Evolutionary conservation across 2,329 filamentous ascomycete genomes (phyloP).

Genomic region (Botrytis elliptica): DNA sequence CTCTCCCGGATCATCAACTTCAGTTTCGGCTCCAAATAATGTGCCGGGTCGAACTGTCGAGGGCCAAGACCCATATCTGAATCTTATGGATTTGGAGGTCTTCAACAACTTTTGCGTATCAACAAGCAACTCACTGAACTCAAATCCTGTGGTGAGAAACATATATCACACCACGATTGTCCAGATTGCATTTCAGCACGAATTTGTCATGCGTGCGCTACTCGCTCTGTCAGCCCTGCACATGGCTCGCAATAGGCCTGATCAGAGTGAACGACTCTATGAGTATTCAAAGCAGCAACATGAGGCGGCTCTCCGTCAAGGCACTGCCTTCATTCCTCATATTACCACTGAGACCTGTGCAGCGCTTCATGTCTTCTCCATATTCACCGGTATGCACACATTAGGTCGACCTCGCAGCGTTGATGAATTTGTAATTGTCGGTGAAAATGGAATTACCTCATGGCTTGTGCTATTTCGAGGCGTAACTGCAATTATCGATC

Average conservation of each 20-base stretch:
- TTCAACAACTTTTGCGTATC: slow-evolving; percentile 50
- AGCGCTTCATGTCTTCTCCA: slow-evolving; percentile 41
- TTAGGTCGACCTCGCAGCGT: slow-evolving; percentile 38
- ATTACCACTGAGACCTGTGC: slow-evolving; percentile 36
- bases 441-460: slow-evolving; percentile 36
- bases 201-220: slow-evolving; percentile 47
- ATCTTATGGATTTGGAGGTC: slow-evolving; percentile 45
- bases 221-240: slow-evolving; percentile 50
- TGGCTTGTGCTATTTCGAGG: slow-evolving; percentile 39
- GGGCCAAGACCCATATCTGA: background rate
- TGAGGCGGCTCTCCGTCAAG: slow-evolving; percentile 29
- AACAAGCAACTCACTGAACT: slow-evolving; percentile 47
- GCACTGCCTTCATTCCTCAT: slow-evolving; percentile 36
- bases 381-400: slow-evolving; percentile 40
- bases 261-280: slow-evolving; percentile 40
- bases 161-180: slow-evolving; percentile 48
- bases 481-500: background rate
- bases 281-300: slow-evolving; percentile 41
- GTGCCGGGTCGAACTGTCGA: background rate
- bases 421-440: slow-evolving; percentile 39
- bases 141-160: slow-evolving; percentile 42
- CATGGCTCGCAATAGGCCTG: slow-evolving; percentile 43
- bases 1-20: background rate
- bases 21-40: background rate
- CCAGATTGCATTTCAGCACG: slow-evolving; percentile 44